Percentiles rank a stretch among this genome's conserved stretches.
phyloP scores from a whole-genome alignment of 2,329 filamentous ascomycete genomes.

The Alternaria solani region DNA sequence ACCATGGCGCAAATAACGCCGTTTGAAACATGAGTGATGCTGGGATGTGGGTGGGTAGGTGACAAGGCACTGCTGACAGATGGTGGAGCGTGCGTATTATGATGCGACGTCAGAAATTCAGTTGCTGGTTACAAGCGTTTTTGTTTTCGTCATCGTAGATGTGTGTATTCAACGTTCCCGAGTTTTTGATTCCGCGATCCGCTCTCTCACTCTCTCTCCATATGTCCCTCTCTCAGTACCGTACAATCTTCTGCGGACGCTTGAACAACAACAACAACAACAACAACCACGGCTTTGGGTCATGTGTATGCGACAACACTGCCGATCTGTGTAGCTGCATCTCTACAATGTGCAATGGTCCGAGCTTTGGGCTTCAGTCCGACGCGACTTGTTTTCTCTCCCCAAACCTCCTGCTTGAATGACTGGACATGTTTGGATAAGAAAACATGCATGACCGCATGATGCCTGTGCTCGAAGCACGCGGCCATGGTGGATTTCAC shows the following conservation, averaged over 20 bases:
- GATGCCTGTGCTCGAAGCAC: constrained; percentile 3
- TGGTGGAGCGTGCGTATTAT: constrained; percentile 4
- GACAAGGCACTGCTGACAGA: constrained; percentile 7
- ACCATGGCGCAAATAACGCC: constrained; percentile 11
- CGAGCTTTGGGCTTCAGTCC: neutral
- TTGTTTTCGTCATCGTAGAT: neutral
- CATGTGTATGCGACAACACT: neutral
- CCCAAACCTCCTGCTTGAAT: neutral
- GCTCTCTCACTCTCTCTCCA: neutral
- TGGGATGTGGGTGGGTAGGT: constrained; percentile 9
- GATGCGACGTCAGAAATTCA: constrained; percentile 1
- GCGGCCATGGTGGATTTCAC: neutral
- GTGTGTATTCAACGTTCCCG: neutral
- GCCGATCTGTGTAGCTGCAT: neutral
- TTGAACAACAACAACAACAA: neutral
- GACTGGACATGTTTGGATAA: constrained; percentile 3
- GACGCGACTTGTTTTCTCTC: neutral
- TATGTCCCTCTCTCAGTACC: too few relatives aligned
- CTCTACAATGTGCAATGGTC: neutral
- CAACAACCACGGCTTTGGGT: neutral
- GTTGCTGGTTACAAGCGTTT: neutral
- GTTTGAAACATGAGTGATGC: constrained; percentile 12
- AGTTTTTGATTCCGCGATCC: neutral
- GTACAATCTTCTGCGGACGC: neutral
- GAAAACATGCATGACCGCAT: constrained; percentile 4